Percentiles rank a stretch among this genome's conserved stretches.
Evolutionary conservation across 345 rosid species (phyloP).

Genomic region (Eucalyptus curtisii): DNA sequence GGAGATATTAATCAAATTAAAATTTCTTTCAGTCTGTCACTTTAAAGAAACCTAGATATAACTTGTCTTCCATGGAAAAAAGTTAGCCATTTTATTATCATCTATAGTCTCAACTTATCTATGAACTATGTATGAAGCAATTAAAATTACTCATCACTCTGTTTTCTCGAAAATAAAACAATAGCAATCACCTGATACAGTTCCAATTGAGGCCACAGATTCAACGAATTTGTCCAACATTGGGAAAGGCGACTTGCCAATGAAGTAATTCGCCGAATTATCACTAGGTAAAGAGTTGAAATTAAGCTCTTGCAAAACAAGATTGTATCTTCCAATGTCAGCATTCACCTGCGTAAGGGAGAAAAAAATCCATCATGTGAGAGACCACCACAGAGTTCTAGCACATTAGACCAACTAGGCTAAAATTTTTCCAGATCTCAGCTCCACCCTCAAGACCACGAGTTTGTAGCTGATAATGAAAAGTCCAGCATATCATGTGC

Average conservation of each 20-base stretch:
- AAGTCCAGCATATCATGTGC: background rate
- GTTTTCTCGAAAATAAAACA: background rate
- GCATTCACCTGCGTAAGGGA: constrained; percentile 32
- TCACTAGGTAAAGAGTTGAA: constrained; percentile 19
- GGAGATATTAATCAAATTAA: background rate
- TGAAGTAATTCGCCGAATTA: constrained; percentile 25
- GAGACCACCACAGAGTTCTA: background rate
- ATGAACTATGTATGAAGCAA: background rate
- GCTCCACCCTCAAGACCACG: background rate
- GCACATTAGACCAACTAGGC: background rate
- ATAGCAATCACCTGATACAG: constrained; percentile 42
- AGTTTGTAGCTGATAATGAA: background rate
- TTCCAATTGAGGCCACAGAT: constrained; percentile 55
- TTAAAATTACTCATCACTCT: background rate
- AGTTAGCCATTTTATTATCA: background rate
- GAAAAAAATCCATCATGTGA: background rate
- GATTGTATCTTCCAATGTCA: constrained; percentile 16
- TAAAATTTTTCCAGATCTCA: background rate
- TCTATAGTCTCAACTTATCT: background rate
- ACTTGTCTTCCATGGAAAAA: background rate
- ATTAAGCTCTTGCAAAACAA: constrained; percentile 13
- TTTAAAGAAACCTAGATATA: background rate
- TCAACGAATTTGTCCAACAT: constrained; percentile 68
- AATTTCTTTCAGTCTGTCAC: background rate
- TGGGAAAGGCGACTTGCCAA: constrained; percentile 79